Conservation (phyloP, 2,329 filamentous ascomycete species). For the Eutypella sp. region DNA sequence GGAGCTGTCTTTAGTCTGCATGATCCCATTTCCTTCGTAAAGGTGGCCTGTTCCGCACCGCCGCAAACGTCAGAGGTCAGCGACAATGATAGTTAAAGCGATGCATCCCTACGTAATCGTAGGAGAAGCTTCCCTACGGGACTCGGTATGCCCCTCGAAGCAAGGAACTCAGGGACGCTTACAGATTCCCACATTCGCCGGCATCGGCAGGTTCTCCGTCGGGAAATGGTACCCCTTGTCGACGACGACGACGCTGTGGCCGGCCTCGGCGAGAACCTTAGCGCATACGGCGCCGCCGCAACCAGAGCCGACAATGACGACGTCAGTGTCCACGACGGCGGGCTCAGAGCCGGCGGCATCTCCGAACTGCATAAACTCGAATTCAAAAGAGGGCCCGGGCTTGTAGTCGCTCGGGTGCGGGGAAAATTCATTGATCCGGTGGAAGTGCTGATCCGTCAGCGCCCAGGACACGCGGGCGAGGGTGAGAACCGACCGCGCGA, state of each 20-base stretch:
- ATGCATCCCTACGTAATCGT: too few relatives aligned
- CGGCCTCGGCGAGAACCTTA: slow-evolving; percentile 71
- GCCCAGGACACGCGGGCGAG: slow-evolving; percentile 52
- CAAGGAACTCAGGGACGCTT: too few relatives aligned
- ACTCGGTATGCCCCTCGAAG: too few relatives aligned
- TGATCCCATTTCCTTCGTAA: slow-evolving; percentile 62
- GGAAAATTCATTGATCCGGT: slow-evolving; percentile 52
- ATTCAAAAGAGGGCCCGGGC: slow-evolving; percentile 48
- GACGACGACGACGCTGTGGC: slow-evolving; percentile 63
- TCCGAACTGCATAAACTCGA: slow-evolving; percentile 56
- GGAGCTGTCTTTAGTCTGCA: slow-evolving; percentile 51
- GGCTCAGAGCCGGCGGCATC: slow-evolving; percentile 30
- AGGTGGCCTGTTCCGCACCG: slow-evolving; percentile 45
- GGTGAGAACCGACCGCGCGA: slow-evolving; percentile 51
- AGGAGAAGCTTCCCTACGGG: too few relatives aligned
- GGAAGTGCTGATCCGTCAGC: slow-evolving; percentile 51
- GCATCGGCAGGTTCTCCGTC: slow-evolving; percentile 70
- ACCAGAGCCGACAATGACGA: slow-evolving; percentile 81
- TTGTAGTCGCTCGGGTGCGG: slow-evolving; percentile 48
- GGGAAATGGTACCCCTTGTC: slow-evolving; percentile 79
- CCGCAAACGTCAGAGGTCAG: too few relatives aligned
- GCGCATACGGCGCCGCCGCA: slow-evolving; percentile 80
- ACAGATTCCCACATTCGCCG: slow-evolving; percentile 55
- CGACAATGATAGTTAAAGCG: neutral
- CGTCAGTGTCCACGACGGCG: slow-evolving; percentile 68